phyloP scores from a whole-genome alignment of 805 yeast species.

The Saturnispora silvae region DNA sequence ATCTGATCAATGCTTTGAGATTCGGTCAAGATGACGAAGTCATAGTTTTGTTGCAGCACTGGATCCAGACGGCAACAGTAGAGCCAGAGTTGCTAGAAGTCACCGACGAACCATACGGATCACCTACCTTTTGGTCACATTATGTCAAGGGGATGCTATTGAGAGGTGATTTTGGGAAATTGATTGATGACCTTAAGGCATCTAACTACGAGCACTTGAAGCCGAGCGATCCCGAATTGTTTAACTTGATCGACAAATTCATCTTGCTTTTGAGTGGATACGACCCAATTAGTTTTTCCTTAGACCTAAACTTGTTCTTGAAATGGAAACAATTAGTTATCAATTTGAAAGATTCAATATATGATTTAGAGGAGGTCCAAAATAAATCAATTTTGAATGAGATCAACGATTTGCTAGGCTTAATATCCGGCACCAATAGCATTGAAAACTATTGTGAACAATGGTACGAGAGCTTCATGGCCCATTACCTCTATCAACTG shows the following conservation, averaged over 20 bases:
- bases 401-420: conserved; percentile 32
- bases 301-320: conserved; percentile 31
- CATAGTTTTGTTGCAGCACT: conserved; percentile 37
- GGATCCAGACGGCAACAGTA: conserved; percentile 65
- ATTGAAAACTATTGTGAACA: conserved; percentile 41
- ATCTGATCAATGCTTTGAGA: conserved; percentile 45
- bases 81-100: conserved; percentile 52
- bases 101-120: conserved; percentile 34
- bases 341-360: conserved; percentile 35
- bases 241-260: conserved; percentile 32
- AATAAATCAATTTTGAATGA: conserved; percentile 25
- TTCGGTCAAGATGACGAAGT: conserved; percentile 33
- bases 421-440: conserved; percentile 39
- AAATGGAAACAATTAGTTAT: conserved; percentile 43
- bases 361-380: conserved; percentile 17
- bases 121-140: conserved; percentile 51
- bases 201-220: conserved; percentile 33
- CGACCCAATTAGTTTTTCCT: conserved; percentile 25
- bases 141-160: conserved; percentile 44
- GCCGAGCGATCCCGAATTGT: conserved; percentile 24
- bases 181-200: conserved; percentile 35
- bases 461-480: conserved; percentile 58
- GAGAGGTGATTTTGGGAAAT: conserved; percentile 53
- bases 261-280: conserved; percentile 31
- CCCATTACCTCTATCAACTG: conserved; percentile 39